phyloP scores from a whole-genome alignment of 257 asterid species.

The Fraxinus anomala region DNA sequence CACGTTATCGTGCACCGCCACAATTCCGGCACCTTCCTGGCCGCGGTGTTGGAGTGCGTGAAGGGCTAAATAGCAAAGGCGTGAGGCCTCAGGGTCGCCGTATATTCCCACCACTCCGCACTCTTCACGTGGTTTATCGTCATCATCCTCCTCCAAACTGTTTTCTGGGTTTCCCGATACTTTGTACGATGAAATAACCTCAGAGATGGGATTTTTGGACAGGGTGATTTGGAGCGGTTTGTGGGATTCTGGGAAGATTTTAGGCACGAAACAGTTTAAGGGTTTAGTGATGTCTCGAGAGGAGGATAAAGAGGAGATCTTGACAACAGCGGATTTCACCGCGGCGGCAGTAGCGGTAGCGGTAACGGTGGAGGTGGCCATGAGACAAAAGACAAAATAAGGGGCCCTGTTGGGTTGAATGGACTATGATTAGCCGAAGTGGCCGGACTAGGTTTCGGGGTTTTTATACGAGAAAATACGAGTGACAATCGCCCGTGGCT shows the following conservation, averaged over 20 bases:
- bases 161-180: slow-evolving; percentile 3
- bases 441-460: slow-evolving; percentile 31
- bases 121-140: slow-evolving; percentile 50
- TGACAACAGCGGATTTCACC: neutral
- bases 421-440: slow-evolving; percentile 42
- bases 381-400: neutral
- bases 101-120: slow-evolving; percentile 59
- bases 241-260: neutral
- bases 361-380: slow-evolving; percentile 30
- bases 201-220: slow-evolving; percentile 33
- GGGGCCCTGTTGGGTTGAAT: neutral
- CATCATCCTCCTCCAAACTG: slow-evolving; percentile 18
- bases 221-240: slow-evolving; percentile 17
- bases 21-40: slow-evolving; percentile 60
- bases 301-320: slow-evolving; percentile 15
- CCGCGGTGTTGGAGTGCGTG: slow-evolving; percentile 66
- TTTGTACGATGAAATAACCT: slow-evolving; percentile 10
- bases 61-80: slow-evolving; percentile 52
- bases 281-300: slow-evolving; percentile 35
- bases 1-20: slow-evolving; percentile 44
- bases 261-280: slow-evolving; percentile 13
- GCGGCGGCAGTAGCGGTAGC: slow-evolving; percentile 22
- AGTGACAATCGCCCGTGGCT: neutral
- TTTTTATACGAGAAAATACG: slow-evolving; percentile 10
- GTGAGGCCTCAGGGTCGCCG: slow-evolving; percentile 55